phyloP scores from a whole-genome alignment of 805 yeast genomes.

The Lachancea sp. region DNA sequence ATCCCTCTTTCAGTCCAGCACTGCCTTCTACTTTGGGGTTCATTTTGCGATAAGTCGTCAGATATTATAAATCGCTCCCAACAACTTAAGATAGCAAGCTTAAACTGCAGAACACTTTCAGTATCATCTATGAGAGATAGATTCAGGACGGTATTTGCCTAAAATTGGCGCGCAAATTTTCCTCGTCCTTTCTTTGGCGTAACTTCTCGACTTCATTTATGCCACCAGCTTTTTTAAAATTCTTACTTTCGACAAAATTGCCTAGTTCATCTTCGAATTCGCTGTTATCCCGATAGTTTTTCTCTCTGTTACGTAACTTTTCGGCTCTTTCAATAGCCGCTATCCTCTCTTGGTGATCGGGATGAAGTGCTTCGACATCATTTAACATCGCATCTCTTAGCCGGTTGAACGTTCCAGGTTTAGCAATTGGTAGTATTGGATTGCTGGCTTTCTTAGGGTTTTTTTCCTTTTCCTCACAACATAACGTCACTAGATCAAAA shows the following conservation, averaged over 20 bases:
- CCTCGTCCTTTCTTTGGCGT: constrained; percentile 61
- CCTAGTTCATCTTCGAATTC: constrained; percentile 82
- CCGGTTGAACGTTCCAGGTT: constrained; percentile 57
- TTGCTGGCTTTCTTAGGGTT: constrained; percentile 39
- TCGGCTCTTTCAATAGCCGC: constrained; percentile 91
- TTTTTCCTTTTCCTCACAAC: constrained; percentile 71
- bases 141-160: constrained; percentile 1
- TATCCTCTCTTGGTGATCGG: constrained; percentile 76
- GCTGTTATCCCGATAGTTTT: constrained; percentile 46
- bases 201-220: constrained; percentile 75
- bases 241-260: constrained; percentile 72
- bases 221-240: constrained; percentile 79
- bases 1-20: no score
- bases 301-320: constrained; percentile 65
- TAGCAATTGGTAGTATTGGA: constrained; percentile 41
- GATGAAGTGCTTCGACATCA: constrained; percentile 72
- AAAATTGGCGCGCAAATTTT: constrained; percentile 53
- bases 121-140: background rate
- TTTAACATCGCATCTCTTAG: constrained; percentile 70
- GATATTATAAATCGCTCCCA: no score
- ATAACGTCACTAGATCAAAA: constrained; percentile 69
- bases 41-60: no score
- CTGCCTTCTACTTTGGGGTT: no score
- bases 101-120: background rate
- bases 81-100: no score